Percentiles rank a stretch among this genome's conserved stretches.
Evolutionary conservation across 495 filamentous ascomycete species (phyloP).

Genomic region (Penicillium taxi): DNA sequence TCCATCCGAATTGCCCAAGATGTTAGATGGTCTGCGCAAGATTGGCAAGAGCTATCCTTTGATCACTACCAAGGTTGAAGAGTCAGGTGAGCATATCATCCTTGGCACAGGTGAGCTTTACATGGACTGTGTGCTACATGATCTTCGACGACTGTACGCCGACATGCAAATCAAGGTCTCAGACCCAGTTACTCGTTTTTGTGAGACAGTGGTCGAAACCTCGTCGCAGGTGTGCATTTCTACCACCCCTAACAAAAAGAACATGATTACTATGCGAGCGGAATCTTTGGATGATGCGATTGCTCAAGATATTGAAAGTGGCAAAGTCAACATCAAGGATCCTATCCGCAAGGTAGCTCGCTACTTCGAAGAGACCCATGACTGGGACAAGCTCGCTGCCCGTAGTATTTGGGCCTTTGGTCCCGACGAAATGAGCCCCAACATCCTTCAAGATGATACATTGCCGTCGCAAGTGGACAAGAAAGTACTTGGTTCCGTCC

Average conservation of each 20-base stretch:
- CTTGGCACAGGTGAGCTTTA: conserved; percentile 94
- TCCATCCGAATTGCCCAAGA: conserved; percentile 96
- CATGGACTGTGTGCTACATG: conserved; percentile 98
- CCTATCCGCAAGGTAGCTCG: conserved; percentile 88
- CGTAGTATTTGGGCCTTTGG: conserved; percentile 98
- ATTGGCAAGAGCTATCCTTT: conserved; percentile 97
- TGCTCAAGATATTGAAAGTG: conserved; percentile 88
- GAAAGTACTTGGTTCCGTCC: conserved; percentile 75
- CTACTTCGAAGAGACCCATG: conserved; percentile 96
- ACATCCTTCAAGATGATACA: conserved; percentile 95
- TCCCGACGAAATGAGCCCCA: conserved; percentile 89
- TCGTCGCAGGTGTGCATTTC: conserved; percentile 97
- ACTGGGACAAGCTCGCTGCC: conserved; percentile 90
- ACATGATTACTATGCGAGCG: conserved; percentile 97
- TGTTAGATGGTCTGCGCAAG: conserved; percentile 92
- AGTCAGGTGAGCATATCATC: conserved; percentile 95
- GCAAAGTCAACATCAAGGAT: conserved; percentile 84
- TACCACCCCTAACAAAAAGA: conserved; percentile 96
- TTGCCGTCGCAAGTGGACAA: conserved; percentile 84
- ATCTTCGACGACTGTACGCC: conserved; percentile 86
- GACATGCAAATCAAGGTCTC: conserved; percentile 99
- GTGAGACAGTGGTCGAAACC: conserved; percentile 96
- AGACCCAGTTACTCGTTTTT: conserved; percentile 94
- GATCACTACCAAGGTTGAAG: conserved; percentile 93
- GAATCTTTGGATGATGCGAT: conserved; percentile 93